phyloP scores from a whole-genome alignment of 2,329 filamentous ascomycete species.

The Cordyceps cicadae region DNA sequence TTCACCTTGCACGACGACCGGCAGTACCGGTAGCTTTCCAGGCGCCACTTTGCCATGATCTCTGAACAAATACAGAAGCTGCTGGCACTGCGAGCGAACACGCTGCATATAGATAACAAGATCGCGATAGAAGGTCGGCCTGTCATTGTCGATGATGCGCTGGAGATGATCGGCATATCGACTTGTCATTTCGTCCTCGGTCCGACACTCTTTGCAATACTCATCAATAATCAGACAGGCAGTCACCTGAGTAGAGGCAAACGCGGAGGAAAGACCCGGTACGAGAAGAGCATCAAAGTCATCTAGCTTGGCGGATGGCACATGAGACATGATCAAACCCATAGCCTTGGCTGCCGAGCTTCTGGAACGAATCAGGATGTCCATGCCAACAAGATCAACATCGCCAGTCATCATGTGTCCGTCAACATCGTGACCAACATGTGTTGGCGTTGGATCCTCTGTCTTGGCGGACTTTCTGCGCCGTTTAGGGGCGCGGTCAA shows the following conservation, averaged over 20 bases:
- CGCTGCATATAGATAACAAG: slow-evolving; percentile 84
- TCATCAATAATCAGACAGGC: slow-evolving; percentile 82
- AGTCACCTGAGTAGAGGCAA: slow-evolving; percentile 78
- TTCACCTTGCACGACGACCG: slow-evolving; percentile 90
- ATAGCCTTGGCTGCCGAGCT: slow-evolving; percentile 82
- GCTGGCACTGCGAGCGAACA: slow-evolving; percentile 83
- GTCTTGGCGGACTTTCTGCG: slow-evolving; percentile 78
- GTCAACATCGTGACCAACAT: slow-evolving; percentile 88
- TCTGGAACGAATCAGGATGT: slow-evolving; percentile 80
- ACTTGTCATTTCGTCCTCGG: slow-evolving; percentile 29
- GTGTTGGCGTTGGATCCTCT: slow-evolving; percentile 55
- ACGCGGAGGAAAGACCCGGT: slow-evolving; percentile 60
- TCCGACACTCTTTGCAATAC: slow-evolving; percentile 57
- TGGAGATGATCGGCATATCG: slow-evolving; percentile 60
- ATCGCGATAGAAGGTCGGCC: slow-evolving; percentile 78
- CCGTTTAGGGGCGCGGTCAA: slow-evolving; percentile 62
- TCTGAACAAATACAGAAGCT: slow-evolving; percentile 82
- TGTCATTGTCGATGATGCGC: slow-evolving; percentile 70
- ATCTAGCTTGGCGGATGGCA: slow-evolving; percentile 56
- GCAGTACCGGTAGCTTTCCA: slow-evolving; percentile 67
- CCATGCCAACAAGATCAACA: slow-evolving; percentile 84
- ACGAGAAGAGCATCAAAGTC: slow-evolving; percentile 59
- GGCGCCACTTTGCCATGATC: slow-evolving; percentile 78
- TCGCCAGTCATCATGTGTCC: slow-evolving; percentile 97
- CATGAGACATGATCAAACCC: slow-evolving; percentile 70